Base-by-base conservation (phyloP, 306 rosid genomes). In the Dalbergia cultrata region DNA sequence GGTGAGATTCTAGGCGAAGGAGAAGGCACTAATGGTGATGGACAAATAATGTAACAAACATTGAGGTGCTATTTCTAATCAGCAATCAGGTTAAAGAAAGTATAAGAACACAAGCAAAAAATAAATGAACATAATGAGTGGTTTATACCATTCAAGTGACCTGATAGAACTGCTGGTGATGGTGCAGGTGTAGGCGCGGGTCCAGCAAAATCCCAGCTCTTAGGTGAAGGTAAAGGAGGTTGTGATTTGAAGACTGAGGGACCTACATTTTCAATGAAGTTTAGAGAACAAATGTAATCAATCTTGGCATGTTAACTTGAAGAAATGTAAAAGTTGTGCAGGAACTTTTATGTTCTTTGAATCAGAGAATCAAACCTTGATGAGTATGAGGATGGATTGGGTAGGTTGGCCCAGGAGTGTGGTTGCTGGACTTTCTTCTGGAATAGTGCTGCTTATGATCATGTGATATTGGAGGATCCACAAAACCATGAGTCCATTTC, bases 1-100 rank as follows among this genome's bases (percentile, higher is more conserved):
- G 94, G 97, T 70, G 94, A 88, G 57, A 75, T 70, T 80, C 81
- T 58, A 13, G 94, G 97, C 5, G 94, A 76, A 80, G 86, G 85
- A 39, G 85, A 74, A 45, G 97, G 92, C 81, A 70, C 93, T 93
- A 74, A 70, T 34, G 63, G 52, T 49, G 16, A 63, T 26, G 85
- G 52, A 77, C 76, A 83, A 59, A 75, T 73, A 63, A 80, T 80
- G 81, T 12, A 13, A 66, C 11, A 70, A 68, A 63, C 10, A 35
- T 17, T 78, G 54, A 53, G 79, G 78, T 43, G 44, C 17, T 81
- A 31, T 47, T 33, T 61, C 60, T 45, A 43, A 72, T 53, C 52
- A 85, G 53, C 69, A 62, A 21, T 35, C 50, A 18, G 10, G 31
- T 70, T 60, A 34, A 68, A 61, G 13, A 35, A 9, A 59, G 53